Conservation (phyloP, 2,329 filamentous ascomycete genomes). For the Fusarium bulbicola region DNA sequence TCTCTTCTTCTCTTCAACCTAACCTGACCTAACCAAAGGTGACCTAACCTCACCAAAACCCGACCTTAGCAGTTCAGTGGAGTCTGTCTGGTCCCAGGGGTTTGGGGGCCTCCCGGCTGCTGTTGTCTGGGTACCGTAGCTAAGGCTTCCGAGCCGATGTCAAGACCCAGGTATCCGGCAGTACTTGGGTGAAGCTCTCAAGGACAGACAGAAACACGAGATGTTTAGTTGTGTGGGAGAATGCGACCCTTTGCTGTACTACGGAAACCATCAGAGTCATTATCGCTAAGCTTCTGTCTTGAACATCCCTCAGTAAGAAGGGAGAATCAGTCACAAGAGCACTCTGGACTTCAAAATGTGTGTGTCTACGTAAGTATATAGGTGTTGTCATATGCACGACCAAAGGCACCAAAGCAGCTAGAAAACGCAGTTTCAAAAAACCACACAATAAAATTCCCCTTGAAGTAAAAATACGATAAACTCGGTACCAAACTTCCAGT, state of each 20-base stretch:
- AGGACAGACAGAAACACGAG: neutral
- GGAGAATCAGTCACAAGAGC: neutral
- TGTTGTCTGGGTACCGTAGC: constrained; percentile 31
- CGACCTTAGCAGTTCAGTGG: constrained; percentile 23
- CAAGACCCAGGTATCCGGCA: constrained; percentile 20
- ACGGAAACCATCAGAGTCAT: neutral
- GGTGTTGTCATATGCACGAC: constrained; percentile 10
- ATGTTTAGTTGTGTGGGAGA: neutral
- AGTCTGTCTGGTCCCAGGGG: constrained; percentile 11
- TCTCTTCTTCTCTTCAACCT: constrained; percentile 1
- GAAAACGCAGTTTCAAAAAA: constrained; percentile 1
- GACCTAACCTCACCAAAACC: constrained; percentile 15
- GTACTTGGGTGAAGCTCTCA: constrained; percentile 13
- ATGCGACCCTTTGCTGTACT: constrained; percentile 31
- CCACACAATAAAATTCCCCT: neutral
- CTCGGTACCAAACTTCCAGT: constrained; percentile 2
- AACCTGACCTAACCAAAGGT: neutral
- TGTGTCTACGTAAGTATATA: neutral
- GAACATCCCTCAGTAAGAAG: constrained; percentile 12
- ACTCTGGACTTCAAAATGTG: neutral
- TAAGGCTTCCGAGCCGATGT: constrained; percentile 15
- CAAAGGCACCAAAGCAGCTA: constrained; percentile 11
- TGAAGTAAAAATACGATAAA: constrained; percentile 5
- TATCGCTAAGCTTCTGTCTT: neutral
- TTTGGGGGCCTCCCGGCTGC: constrained; percentile 17